Evolutionary conservation across 1,284 basidiomycete genomes (phyloP).

Genomic region (Austroboletus niveus): DNA sequence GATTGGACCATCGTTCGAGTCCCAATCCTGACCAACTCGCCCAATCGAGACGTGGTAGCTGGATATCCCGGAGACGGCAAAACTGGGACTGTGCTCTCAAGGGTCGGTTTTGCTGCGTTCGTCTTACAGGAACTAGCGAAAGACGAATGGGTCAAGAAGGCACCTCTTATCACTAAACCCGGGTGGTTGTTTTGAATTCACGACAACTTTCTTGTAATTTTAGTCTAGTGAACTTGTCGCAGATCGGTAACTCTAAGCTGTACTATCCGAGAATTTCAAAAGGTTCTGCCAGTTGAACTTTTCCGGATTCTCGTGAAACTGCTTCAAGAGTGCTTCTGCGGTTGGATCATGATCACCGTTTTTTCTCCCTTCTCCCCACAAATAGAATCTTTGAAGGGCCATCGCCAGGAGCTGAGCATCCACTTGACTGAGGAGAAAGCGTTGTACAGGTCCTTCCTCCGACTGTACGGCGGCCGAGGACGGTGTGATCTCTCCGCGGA

Average conservation of each 20-base stretch:
- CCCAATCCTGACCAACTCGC: slow-evolving; percentile 51
- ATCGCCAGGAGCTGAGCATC: slow-evolving; percentile 82
- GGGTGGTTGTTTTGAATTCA: background rate
- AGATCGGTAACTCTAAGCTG: slow-evolving; percentile 8
- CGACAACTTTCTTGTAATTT: too few relatives aligned
- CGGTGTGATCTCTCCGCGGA: slow-evolving; percentile 91
- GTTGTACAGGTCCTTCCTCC: slow-evolving; percentile 14
- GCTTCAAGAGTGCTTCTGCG: slow-evolving; percentile 52
- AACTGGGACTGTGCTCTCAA: slow-evolving; percentile 44
- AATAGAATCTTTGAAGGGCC: slow-evolving; percentile 80
- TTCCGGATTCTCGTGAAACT: slow-evolving; percentile 71
- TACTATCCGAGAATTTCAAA: slow-evolving; percentile 44
- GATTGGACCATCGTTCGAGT: slow-evolving; percentile 70
- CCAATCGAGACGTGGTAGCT: slow-evolving; percentile 44
- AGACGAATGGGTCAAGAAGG: slow-evolving; percentile 44
- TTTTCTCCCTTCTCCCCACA: slow-evolving; percentile 51
- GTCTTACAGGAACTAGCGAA: slow-evolving; percentile 53
- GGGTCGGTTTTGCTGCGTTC: slow-evolving; percentile 59
- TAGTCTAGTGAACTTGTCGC: too few relatives aligned
- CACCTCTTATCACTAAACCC: slow-evolving; percentile 20
- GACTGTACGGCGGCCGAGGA: slow-evolving; percentile 32
- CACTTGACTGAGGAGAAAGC: slow-evolving; percentile 69
- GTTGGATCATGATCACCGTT: slow-evolving; percentile 16
- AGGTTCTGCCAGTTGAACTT: slow-evolving; percentile 77
- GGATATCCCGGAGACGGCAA: slow-evolving; percentile 67